Evolutionary conservation across 441 rosid genomes (phyloP), one percentile per base, ranked within the genome.

Genomic region (Eutrema salsugineum): DNA sequence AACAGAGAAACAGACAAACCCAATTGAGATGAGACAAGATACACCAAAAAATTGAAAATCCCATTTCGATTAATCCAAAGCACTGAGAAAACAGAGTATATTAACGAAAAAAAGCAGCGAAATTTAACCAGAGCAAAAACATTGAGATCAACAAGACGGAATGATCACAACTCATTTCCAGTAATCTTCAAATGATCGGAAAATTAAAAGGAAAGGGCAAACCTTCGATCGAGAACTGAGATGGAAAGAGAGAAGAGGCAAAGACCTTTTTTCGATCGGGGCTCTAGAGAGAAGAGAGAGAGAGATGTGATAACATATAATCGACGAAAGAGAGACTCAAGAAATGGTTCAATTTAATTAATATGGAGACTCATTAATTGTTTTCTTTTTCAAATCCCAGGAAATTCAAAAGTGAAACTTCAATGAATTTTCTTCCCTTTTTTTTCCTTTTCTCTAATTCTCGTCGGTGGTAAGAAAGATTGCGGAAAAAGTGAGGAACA

Each of bases 151-250:
- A 19, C 0, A 54, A 38, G 32, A 33, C 42, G 42, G 48, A 63
- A 44, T 36, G 11, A 70, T 70, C 44, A 64, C 3, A 70, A 49
- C 49, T 68, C 32, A 70, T 33, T 70, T 48, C 43, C 17, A 56
- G 36, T 55, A 40, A 35, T 4, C n/a, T 7, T n/a, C 28, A 68
- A 36, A 63, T 35, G 46, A 69, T 69, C 8, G 38, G 12, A 38
- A 40, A 48, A 49, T 15, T 27, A 12, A 50, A 43, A 50, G 16
- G 35, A 77, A 40, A 65, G 50, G 42, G 15, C 16, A 11, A 66
- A 43, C 64, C 63, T 75, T 53, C 68, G 69, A 68, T 68, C 69
- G 51, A 61, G 69, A 44, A 53, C 46, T 61, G 71, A 69, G 46
- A 39, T 55, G 38, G 44, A 36, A 36, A 33, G 24, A 63, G 64